A percentile compares a stretch with the other conserved stretches of the same genome.
Conservation (phyloP, 192 early-diverging fungal genomes). For the Gonapodya prolifera region DNA sequence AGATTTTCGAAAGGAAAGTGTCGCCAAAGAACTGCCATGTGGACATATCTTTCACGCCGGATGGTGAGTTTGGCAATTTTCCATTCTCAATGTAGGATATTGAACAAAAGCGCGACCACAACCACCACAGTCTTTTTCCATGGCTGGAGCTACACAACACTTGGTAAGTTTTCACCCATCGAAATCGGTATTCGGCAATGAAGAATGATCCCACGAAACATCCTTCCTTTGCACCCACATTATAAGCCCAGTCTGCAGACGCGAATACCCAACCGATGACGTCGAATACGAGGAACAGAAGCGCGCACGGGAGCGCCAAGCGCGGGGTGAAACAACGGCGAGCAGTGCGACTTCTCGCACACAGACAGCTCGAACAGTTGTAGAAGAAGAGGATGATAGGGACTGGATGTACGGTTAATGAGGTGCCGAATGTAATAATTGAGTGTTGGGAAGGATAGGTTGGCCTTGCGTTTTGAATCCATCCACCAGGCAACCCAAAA, state of each 20-base stretch:
- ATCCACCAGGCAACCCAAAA: too few species aligned
- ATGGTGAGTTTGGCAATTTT: too few species aligned
- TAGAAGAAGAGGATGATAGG: not conserved
- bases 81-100: too few species aligned
- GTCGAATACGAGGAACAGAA: not conserved
- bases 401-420: not conserved
- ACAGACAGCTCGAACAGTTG: not conserved
- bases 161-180: not conserved
- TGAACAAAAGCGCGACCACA: too few species aligned
- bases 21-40: not conserved
- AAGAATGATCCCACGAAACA: too few species aligned
- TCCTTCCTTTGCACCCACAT: not conserved
- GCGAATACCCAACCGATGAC: not conserved
- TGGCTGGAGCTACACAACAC: not conserved
- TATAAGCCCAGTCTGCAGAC: not conserved
- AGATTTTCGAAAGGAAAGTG: not conserved
- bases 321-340: not conserved
- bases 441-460: too few species aligned
- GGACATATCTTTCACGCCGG: not conserved
- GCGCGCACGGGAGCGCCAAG: not conserved
- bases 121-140: not conserved
- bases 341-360: too few species aligned
- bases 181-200: too few species aligned
- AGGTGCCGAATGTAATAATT: too few species aligned
- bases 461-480: too few species aligned